phyloP scores from a whole-genome alignment of 1,284 basidiomycete genomes.

The Apiotrichum mycotoxinovorans region DNA sequence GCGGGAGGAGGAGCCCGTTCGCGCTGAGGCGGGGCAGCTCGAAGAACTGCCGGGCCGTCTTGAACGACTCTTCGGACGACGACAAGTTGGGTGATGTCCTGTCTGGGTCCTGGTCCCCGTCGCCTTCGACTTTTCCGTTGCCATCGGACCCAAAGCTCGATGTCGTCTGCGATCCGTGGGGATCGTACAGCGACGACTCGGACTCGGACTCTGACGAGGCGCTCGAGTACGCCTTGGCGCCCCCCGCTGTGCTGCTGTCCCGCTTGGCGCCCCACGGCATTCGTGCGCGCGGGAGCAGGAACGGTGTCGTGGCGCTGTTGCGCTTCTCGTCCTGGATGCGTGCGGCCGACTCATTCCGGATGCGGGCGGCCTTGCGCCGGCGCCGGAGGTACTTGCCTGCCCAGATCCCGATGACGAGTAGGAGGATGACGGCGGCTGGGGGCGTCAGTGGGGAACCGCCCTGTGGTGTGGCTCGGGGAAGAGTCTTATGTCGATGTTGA shows the following conservation, averaged over 20 bases:
- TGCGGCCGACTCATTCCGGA: slow-evolving; percentile 1
- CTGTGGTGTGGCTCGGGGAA: no score
- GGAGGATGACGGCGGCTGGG: slow-evolving; percentile 12
- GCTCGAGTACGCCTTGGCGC: no score
- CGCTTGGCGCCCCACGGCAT: neutral
- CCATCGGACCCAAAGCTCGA: no score
- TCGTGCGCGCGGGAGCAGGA: neutral
- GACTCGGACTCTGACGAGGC: neutral
- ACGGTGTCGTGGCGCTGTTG: neutral
- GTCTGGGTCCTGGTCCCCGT: neutral
- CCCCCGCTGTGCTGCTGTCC: no score
- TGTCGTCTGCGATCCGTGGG: no score
- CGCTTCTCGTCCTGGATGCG: neutral
- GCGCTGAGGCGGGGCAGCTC: neutral
- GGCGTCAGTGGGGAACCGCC: neutral
- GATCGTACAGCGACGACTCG: no score
- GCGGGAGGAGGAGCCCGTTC: neutral
- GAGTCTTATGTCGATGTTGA: no score
- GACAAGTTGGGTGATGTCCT: neutral
- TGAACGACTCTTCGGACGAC: neutral
- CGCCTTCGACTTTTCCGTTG: no score
- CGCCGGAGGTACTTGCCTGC: neutral
- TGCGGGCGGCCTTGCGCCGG: neutral
- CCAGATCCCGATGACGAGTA: slow-evolving; percentile 3
- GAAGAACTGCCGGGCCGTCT: neutral